Evolutionary conservation across 495 filamentous ascomycete genomes (phyloP).

Genomic region (Annulohypoxylon bovei): DNA sequence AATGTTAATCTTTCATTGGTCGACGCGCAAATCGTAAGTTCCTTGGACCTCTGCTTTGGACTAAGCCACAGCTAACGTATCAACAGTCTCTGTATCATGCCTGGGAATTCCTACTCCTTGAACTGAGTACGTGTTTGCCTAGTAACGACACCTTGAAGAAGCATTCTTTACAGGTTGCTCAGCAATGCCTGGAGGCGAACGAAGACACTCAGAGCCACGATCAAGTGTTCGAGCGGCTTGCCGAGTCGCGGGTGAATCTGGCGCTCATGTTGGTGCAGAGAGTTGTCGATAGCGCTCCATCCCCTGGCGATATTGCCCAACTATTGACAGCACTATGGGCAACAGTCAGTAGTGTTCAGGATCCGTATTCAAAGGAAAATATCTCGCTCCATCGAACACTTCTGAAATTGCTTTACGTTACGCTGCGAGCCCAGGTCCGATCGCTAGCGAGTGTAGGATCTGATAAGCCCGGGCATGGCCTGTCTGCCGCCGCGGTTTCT

Average conservation of each 20-base stretch:
- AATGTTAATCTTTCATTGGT: slow-evolving; percentile 92
- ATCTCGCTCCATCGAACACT: slow-evolving; percentile 82
- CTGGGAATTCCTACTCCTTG: slow-evolving; percentile 89
- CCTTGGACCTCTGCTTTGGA: not conserved
- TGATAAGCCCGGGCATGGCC: slow-evolving; percentile 48
- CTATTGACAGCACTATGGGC: slow-evolving; percentile 75
- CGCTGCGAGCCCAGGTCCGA: slow-evolving; percentile 67
- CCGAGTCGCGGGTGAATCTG: slow-evolving; percentile 77
- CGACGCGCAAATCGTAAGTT: slow-evolving; percentile 88
- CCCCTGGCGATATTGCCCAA: slow-evolving; percentile 66
- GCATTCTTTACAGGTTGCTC: slow-evolving; percentile 71
- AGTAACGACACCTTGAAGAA: slow-evolving; percentile 68
- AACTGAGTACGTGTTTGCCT: slow-evolving; percentile 76
- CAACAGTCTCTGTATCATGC: slow-evolving; percentile 77
- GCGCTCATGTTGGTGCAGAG: slow-evolving; percentile 79
- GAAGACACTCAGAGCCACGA: slow-evolving; percentile 71
- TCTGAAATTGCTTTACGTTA: slow-evolving; percentile 84
- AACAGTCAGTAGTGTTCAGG: slow-evolving; percentile 68
- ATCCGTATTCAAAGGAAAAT: slow-evolving; percentile 70
- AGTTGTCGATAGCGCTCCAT: slow-evolving; percentile 70
- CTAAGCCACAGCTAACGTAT: slow-evolving; percentile 44
- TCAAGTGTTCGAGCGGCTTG: slow-evolving; percentile 74
- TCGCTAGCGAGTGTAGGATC: slow-evolving; percentile 45
- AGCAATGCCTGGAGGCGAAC: slow-evolving; percentile 78
- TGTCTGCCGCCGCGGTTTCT: slow-evolving; percentile 50